Conservation (phyloP, 352 stramenopile species). For the Globisporangium solare region DNA sequence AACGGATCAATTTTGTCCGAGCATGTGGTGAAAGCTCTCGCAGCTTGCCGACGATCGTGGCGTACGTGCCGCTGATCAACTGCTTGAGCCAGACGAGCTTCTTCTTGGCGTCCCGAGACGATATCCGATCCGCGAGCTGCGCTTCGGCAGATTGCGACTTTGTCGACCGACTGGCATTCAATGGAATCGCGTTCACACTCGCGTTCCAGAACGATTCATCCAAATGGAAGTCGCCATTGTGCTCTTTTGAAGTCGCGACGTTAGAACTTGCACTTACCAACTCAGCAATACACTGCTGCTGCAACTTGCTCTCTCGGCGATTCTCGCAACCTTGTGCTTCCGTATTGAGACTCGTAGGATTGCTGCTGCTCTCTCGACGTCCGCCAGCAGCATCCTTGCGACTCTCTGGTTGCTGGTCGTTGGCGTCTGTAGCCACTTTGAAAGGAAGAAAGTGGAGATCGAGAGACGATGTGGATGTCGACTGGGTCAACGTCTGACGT, state of each 20-base stretch:
- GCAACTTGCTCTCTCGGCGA: background rate
- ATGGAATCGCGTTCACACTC: conserved; percentile 9
- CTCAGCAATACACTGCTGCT: background rate
- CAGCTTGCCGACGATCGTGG: conserved; percentile 49
- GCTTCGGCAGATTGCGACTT: background rate
- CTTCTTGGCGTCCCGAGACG: conserved; percentile 49
- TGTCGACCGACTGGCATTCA: conserved; percentile 23
- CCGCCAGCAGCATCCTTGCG: background rate
- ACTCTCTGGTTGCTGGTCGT: background rate
- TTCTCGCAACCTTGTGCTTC: background rate
- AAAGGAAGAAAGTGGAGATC: conserved; percentile 14
- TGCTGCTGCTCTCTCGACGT: background rate
- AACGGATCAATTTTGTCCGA: conserved; percentile 24
- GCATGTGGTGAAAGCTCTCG: conserved; percentile 22
- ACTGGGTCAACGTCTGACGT: conserved; percentile 4
- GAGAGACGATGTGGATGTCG: conserved; percentile 17
- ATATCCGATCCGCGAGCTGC: conserved; percentile 21
- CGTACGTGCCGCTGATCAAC: conserved; percentile 68
- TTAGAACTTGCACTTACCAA: background rate
- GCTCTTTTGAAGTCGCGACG: background rate
- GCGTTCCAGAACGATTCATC: conserved; percentile 15
- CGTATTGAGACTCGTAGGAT: background rate
- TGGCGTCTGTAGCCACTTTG: conserved; percentile 4
- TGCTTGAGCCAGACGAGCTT: conserved; percentile 48
- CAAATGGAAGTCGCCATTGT: conserved; percentile 16